Base-by-base conservation (phyloP, 768 basidiomycete species). In the Mycena galericulata region DNA sequence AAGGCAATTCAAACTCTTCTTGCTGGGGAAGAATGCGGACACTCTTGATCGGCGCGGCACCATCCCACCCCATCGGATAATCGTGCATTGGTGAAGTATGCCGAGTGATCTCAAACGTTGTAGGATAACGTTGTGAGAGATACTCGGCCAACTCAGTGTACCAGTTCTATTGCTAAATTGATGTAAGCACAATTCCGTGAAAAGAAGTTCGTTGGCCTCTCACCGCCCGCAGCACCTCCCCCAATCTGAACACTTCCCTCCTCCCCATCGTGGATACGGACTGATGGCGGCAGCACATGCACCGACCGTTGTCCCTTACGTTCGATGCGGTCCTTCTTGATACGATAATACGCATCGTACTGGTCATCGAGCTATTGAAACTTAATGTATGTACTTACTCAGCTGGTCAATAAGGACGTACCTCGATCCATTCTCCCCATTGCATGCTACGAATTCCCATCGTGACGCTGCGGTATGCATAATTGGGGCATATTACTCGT, bases 361-460 rank as follows among this genome's bases (percentile, higher is more conserved):
- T 69, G 68, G 30, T 65, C 68, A 50, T 69, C 68, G 7, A 69
- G 62, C 68, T 68, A 32, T 26, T 11, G 12, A 7, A 24, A 32
- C 3, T 53, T 17, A 29, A 45, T n/a, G 24, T 20, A 8, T 36
- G 3, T n/a, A n/a, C n/a, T n/a, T n/a, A n/a, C n/a, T n/a, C n/a
- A n/a, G n/a, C n/a, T n/a, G n/a, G n/a, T n/a, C n/a, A n/a, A n/a
- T n/a, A n/a, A n/a, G n/a, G n/a, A n/a, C 76, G n/a, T 67, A 89
- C 89, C 80, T 92, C 90, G 50, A 93, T 88, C 92, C 92, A 93
- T 59, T 90, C 87, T 43, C 85, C 83, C 88, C 89, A 93, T 11
- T 81, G 81, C 90, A 93, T 92, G 54, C 74, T 79, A 41, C 88
- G 85, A 72, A 90, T 87, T 68, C 88, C 90, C 89, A 92, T 92